Base-by-base conservation (phyloP, 345 rosid species). In the Eutrema yunnanense region DNA sequence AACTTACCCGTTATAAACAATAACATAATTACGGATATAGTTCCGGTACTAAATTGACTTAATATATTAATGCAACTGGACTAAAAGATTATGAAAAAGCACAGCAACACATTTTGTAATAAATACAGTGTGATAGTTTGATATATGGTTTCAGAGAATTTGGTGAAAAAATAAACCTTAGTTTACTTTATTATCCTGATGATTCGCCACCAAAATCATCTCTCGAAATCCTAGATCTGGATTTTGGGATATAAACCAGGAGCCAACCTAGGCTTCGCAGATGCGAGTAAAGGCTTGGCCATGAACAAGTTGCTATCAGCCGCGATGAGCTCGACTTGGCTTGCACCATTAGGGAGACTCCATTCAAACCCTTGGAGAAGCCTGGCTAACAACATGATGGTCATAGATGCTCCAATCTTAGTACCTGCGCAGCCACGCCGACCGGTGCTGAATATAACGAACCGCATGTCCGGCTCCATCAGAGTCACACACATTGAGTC, bases 301-400 rank as follows among this genome's bases (percentile, higher is more conserved):
- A 22, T 22, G 26, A 22, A 22, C 26, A 22, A 22, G 26, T 22
- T 22, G 26, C 26, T 22, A 76, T 66, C 32, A 0, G 74, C 56
- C 29, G 78, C 77, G 4, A 29, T 22, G 6, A 82, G 81, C 34
- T 72, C 72, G 29, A 81, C 44, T 6, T 40, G 37, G 0, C 65
- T 42, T 2, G 7, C 0, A 9, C 48, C 42, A 0, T 58, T 50
- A 2, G 81, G 85, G 34, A 56, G 7, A 16, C 11, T 65, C 86
- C 89, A 85, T 10, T 42, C 52, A 41, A 83, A 85, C n/a, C 73
- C 82, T 13, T 83, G 86, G n/a, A 83, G 68, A 34, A 86, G 77
- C 76, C 89, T 83, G 0, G 84, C 87, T 13, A 86, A 67, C 0
- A 79, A 67, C 86, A 86, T 82, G 6, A 82, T 58, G 2, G 82